Percentiles rank a stretch among this genome's conserved stretches.
Conservation (phyloP, 1,284 basidiomycete genomes). For the Puccinia hordei region DNA sequence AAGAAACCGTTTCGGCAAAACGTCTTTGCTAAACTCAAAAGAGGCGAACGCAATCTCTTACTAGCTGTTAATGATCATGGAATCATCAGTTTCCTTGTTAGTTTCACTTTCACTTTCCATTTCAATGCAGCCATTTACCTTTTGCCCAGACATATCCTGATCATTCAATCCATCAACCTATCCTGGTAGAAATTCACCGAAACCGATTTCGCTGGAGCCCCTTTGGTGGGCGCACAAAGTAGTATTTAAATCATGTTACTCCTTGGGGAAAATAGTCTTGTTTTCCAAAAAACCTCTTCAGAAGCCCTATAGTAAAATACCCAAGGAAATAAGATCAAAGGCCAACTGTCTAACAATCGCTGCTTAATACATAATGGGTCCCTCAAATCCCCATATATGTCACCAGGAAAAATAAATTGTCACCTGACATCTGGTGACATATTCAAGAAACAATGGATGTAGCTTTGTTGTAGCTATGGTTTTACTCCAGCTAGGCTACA, state of each 20-base stretch:
- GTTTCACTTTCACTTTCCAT: not conserved
- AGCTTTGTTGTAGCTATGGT: too few species aligned
- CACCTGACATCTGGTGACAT: too few species aligned
- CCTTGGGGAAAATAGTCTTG: too few species aligned
- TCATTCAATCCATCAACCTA: not conserved
- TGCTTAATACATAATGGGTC: too few species aligned
- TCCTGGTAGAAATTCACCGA: conserved; percentile 39
- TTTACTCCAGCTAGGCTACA: too few species aligned
- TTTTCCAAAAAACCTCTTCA: too few species aligned
- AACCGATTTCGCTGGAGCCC: conserved; percentile 38
- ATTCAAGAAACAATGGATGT: too few species aligned
- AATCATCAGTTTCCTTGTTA: conserved; percentile 45
- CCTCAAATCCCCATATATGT: too few species aligned
- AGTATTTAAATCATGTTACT: conserved; percentile 9
- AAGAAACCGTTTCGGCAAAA: conserved; percentile 31
- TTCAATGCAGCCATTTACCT: not conserved
- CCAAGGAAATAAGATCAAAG: too few species aligned
- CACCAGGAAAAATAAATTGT: too few species aligned
- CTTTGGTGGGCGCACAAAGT: conserved; percentile 37
- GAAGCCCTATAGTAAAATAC: too few species aligned
- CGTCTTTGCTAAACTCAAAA: conserved; percentile 43
- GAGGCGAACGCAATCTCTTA: conserved; percentile 30
- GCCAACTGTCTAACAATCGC: too few species aligned
- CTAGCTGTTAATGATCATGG: conserved; percentile 48
- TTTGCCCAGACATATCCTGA: not conserved